Evolutionary conservation across 2,329 filamentous ascomycete species (phyloP), one percentile per base, ranked within the genome.

Genomic region (Sordariomycetes sp.): DNA sequence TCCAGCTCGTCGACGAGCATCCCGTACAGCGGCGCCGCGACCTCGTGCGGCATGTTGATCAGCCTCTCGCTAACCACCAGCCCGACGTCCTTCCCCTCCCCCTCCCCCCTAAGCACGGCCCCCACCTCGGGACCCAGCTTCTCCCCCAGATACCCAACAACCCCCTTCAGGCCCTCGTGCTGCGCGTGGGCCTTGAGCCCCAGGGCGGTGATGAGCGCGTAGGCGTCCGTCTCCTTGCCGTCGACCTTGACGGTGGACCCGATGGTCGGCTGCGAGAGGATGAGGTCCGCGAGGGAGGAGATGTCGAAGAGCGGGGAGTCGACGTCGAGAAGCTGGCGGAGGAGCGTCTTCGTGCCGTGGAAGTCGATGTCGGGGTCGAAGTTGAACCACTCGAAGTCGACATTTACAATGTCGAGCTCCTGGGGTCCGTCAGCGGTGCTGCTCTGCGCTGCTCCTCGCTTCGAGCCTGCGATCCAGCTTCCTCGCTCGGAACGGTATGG

Each of bases 301-400:
- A 96, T 80, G 70, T 97, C 87, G 74, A 96, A 90, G 34, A 95
- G 77, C 60, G 86, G 80, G 53, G 87, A 80, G 72, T 99, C 94
- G 57, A 88, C 82, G 70, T 97, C 94, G 69, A 99, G 85, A 50
- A 99, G 82, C 71, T 99, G 94, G 60, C 92, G 87, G 59, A 96
- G 73, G 8, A 99, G 82, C 10, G 84, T 86, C 71, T 96, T 96
- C 64, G 95, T 81, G 59, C 94, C 94, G 72, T 97, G 92, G 71
- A 97, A 97, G 71, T 99, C 94, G 64, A 95, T 80, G 8, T 87
- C 83, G 1, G 88, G 79, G 64, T 94, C 86, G 61, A 92, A 95
- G 72, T 96, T 95, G 75, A 97, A 99, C 88, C 90, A 97, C 75
- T 99, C 94, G 66, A 99, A 99, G 62, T 97, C 92, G 59, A 97